Evolutionary conservation across 805 yeast species (phyloP).

Genomic region (Wickerhamomyces rabaulensis): DNA sequence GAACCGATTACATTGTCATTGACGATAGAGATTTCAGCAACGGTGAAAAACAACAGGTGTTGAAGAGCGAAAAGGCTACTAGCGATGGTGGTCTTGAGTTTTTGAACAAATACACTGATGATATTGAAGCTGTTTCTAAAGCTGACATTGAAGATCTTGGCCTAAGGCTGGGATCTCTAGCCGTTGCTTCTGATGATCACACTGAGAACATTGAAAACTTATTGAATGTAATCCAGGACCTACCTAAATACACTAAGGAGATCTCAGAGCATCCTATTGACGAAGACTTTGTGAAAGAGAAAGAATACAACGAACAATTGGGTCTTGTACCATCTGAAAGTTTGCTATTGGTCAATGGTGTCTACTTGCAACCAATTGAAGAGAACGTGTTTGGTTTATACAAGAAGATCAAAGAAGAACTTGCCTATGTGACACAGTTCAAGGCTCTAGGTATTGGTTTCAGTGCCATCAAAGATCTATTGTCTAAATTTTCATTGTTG

Average conservation of each 20-base stretch:
- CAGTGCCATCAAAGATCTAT: conserved; percentile 29
- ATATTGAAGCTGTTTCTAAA: conserved; percentile 27
- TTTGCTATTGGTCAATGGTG: conserved; percentile 69
- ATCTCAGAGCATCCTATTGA: conserved; percentile 12
- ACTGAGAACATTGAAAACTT: conserved; percentile 33
- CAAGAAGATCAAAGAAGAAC: conserved; percentile 34
- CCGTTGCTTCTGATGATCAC: conserved; percentile 17
- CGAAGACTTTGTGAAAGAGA: conserved; percentile 24
- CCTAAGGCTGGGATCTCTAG: conserved; percentile 33
- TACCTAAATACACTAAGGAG: conserved; percentile 48
- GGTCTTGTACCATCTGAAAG: conserved; percentile 36
- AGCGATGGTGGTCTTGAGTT: conserved; percentile 6
- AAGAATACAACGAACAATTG: conserved; percentile 27
- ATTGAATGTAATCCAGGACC: conserved; percentile 37
- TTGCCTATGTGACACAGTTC: conserved; percentile 21
- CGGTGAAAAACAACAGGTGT: conserved; percentile 24
- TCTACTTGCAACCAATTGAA: conserved; percentile 36
- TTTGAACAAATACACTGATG: conserved; percentile 21
- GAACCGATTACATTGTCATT: conserved; percentile 61
- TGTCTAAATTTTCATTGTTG: conserved; percentile 35
- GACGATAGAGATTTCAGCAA: conserved; percentile 47
- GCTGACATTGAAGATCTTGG: conserved; percentile 34
- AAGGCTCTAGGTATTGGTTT: conserved; percentile 30
- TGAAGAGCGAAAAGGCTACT: conserved; percentile 4
- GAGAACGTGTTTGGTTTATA: conserved; percentile 39